phyloP scores from a whole-genome alignment of 495 filamentous ascomycete species.

The Pyrenula aspistea region DNA sequence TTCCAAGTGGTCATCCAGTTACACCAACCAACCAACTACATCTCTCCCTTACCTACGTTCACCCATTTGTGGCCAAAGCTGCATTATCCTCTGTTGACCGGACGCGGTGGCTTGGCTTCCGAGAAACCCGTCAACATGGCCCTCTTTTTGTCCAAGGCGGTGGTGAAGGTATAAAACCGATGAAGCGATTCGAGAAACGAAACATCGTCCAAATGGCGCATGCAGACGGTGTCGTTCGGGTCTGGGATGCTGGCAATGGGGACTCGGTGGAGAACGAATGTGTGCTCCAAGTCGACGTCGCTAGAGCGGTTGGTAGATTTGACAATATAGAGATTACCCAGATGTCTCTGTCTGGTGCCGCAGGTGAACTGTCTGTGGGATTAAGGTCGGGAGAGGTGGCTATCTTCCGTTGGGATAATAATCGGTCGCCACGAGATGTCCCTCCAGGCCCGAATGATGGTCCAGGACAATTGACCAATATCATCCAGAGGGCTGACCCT shows the following conservation, averaged over 20 bases:
- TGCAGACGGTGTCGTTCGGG: conserved; percentile 70
- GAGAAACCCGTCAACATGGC: conserved; percentile 59
- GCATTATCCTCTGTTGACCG: conserved; percentile 58
- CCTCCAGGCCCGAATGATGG: conserved; percentile 39
- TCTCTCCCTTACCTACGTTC: conserved; percentile 67
- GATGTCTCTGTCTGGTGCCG: conserved; percentile 62
- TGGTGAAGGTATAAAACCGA: conserved; percentile 47
- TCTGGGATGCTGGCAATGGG: conserved; percentile 84
- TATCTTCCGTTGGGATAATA: conserved; percentile 77
- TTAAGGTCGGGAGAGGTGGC: conserved; percentile 70
- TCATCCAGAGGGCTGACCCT: conserved; percentile 65
- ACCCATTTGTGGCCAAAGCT: conserved; percentile 70
- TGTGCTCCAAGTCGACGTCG: conserved; percentile 74
- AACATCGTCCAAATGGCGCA: conserved; percentile 76
- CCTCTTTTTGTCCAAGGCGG: conserved; percentile 68
- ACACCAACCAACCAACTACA: conserved; percentile 85
- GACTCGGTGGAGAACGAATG: conserved; percentile 86
- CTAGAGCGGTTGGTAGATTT: conserved; percentile 68
- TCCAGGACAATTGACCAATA: conserved; percentile 53
- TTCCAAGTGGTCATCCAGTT: conserved; percentile 83
- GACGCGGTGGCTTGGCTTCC: conserved; percentile 78
- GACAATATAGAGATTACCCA: conserved; percentile 64
- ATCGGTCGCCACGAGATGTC: conserved; percentile 48
- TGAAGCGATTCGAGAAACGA: conserved; percentile 66
- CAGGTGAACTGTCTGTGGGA: conserved; percentile 76